Evolutionary conservation across 352 stramenopile species (phyloP).

Genomic region (Elongisporangium anandrum): DNA sequence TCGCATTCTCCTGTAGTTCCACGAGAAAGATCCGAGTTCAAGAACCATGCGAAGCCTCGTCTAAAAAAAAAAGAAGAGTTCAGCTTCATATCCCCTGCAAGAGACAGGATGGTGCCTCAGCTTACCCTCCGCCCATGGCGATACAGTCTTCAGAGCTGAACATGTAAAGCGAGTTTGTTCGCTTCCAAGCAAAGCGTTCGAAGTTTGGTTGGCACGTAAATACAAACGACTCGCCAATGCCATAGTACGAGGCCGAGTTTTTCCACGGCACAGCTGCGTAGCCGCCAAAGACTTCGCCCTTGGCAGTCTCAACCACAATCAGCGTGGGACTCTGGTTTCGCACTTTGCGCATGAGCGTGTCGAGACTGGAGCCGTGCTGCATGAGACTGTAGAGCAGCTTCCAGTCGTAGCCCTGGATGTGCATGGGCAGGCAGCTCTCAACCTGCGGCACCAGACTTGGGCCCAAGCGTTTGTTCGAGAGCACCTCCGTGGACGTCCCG

Average conservation of each 20-base stretch:
- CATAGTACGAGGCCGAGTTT: constrained; percentile 56
- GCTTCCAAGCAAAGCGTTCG: constrained; percentile 59
- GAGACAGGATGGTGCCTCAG: too few relatives aligned
- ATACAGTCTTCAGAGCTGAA: constrained; percentile 62
- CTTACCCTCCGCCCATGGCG: constrained; percentile 69
- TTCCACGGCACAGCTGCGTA: constrained; percentile 48
- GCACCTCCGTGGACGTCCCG: constrained; percentile 31
- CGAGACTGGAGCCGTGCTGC: constrained; percentile 65
- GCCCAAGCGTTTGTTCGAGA: constrained; percentile 31
- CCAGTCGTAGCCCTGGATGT: constrained; percentile 61
- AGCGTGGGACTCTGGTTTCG: constrained; percentile 37
- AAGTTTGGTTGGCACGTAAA: constrained; percentile 60
- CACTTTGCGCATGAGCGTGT: constrained; percentile 46
- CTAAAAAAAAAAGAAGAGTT: constrained; percentile 9
- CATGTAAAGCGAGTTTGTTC: constrained; percentile 66
- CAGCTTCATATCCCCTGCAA: background rate
- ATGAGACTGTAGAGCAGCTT: constrained; percentile 53
- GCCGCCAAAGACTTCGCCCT: constrained; percentile 61
- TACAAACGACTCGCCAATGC: constrained; percentile 66
- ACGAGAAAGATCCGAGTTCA: constrained; percentile 63
- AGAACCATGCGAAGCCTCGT: constrained; percentile 58
- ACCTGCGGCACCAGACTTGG: constrained; percentile 55
- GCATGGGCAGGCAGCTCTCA: constrained; percentile 43
- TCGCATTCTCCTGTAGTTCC: constrained; percentile 39
- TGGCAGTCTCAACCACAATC: constrained; percentile 56